phyloP scores from a whole-genome alignment of 2,329 filamentous ascomycete genomes.

The Cladophialophora yegresii region DNA sequence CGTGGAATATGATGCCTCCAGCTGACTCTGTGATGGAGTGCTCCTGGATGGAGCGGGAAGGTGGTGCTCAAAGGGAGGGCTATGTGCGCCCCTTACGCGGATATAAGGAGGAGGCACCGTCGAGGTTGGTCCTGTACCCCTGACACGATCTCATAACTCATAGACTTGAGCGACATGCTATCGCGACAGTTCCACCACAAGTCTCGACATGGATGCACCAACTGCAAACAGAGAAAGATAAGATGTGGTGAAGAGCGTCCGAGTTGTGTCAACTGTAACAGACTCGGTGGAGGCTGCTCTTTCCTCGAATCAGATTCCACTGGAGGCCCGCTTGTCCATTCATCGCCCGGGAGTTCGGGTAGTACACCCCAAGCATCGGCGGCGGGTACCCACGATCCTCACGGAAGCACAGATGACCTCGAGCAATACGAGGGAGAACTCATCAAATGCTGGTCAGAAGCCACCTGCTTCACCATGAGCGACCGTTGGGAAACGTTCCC shows the following conservation, averaged over 20 bases:
- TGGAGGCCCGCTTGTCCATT: conserved; percentile 3
- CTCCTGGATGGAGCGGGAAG: background rate
- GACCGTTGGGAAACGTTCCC: conserved; percentile 27
- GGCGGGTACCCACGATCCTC: background rate
- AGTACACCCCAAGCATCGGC: conserved; percentile 5
- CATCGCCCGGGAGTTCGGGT: conserved; percentile 7
- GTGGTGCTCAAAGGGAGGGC: background rate
- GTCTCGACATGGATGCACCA: conserved; percentile 1
- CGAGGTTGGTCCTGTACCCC: background rate
- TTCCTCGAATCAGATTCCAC: conserved; percentile 9
- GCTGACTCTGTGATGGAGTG: background rate
- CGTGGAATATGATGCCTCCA: background rate
- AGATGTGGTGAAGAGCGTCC: conserved; percentile 14
- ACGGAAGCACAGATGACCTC: background rate
- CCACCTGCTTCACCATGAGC: conserved; percentile 36
- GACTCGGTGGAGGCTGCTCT: conserved; percentile 15
- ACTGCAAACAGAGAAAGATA: conserved; percentile 3
- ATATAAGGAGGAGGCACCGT: background rate
- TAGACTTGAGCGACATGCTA: background rate
- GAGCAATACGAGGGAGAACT: conserved; percentile 39
- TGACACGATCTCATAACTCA: background rate
- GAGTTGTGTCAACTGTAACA: conserved; percentile 17
- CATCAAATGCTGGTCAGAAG: conserved; percentile 47
- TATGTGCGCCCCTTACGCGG: background rate
- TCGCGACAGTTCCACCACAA: conserved; percentile 1